Conservation (phyloP, 2,329 filamentous ascomycete species). For the Ramichloridium luteum region DNA sequence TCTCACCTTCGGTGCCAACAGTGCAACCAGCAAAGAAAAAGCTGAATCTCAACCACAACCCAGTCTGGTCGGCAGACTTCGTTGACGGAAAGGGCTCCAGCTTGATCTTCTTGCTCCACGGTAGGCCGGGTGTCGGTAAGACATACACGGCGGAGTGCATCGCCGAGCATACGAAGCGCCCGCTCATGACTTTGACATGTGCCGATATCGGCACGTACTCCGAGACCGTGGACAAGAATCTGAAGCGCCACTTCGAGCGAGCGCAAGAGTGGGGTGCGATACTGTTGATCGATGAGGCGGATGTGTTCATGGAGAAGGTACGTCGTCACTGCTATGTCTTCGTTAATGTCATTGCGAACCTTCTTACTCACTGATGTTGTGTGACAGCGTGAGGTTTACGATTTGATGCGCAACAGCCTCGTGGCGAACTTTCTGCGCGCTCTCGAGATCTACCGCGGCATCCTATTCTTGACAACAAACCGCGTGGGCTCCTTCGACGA, state of each 20-base stretch:
- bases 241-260: slow-evolving; percentile 37
- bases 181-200: slow-evolving; percentile 35
- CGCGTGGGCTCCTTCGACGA: slow-evolving; percentile 26
- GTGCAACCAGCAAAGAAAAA: no score
- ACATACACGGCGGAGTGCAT: slow-evolving; percentile 28
- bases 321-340: slow-evolving; percentile 39
- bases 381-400: slow-evolving; percentile 64
- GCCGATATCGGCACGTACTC: slow-evolving; percentile 37
- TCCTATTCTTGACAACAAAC: slow-evolving; percentile 29
- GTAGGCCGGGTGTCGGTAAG: slow-evolving; percentile 28
- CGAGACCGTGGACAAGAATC: slow-evolving; percentile 33
- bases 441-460: slow-evolving; percentile 28
- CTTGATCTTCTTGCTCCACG: slow-evolving; percentile 26
- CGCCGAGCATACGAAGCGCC: slow-evolving; percentile 23
- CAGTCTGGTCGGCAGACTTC: no score
- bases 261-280: slow-evolving; percentile 39
- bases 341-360: neutral
- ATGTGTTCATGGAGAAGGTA: slow-evolving; percentile 73
- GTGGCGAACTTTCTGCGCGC: slow-evolving; percentile 44
- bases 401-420: slow-evolving; percentile 68
- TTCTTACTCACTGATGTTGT: slow-evolving; percentile 69
- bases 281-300: slow-evolving; percentile 28
- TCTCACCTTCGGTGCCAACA: no score
- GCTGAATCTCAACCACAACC: no score
- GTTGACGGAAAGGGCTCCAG: slow-evolving; percentile 26